phyloP scores from a whole-genome alignment of 139 green algal genomes.

The Astrephomene gubernaculifera region DNA sequence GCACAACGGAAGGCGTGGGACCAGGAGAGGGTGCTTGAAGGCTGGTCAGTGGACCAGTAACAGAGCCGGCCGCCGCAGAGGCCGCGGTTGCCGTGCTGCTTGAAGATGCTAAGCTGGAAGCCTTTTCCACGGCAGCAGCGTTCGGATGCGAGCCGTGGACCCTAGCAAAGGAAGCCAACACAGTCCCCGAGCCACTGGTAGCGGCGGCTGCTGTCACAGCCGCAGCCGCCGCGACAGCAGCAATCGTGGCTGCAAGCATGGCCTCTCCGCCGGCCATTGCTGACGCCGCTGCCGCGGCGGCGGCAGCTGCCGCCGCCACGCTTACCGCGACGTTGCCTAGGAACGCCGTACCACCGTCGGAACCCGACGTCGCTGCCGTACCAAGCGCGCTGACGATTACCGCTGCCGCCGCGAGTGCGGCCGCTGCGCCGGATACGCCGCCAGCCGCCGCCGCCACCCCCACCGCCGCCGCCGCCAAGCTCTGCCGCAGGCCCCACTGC shows the following conservation, averaged over 20 bases:
- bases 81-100: too few species aligned
- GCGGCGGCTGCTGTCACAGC: neutral
- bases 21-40: too few species aligned
- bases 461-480: conserved; percentile 19
- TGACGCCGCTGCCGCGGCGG: neutral
- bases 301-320: conserved; percentile 1
- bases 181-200: too few species aligned
- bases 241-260: neutral
- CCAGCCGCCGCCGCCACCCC: neutral
- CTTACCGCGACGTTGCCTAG: neutral
- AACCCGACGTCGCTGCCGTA: neutral
- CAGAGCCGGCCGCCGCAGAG: too few species aligned
- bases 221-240: neutral
- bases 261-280: conserved; percentile 1
- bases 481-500: conserved; percentile 7
- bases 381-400: neutral
- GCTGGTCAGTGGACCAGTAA: too few species aligned
- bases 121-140: too few species aligned
- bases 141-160: too few species aligned
- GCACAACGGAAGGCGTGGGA: too few species aligned
- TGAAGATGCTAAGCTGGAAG: too few species aligned
- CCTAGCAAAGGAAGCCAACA: too few species aligned
- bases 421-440: neutral
- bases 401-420: conserved; percentile 1
- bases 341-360: neutral